Conservation (phyloP, 306 rosid genomes). For the Astragalus glycyphyllos region DNA sequence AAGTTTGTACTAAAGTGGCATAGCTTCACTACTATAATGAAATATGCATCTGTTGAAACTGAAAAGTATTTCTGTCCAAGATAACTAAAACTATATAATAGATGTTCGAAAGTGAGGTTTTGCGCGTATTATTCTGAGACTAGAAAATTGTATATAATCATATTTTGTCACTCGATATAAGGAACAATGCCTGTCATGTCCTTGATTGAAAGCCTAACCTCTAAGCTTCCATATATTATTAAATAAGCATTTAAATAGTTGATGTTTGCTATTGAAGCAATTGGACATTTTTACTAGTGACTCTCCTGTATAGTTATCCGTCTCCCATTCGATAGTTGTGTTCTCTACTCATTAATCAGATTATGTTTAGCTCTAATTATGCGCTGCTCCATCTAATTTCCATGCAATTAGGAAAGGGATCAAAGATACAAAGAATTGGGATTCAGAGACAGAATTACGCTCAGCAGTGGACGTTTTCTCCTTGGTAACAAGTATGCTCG, state of each 20-base stretch:
- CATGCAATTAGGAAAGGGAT: conserved; percentile 81
- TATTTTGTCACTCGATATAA: conserved; percentile 17
- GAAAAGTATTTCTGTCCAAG: conserved; percentile 26
- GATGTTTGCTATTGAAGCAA: conserved; percentile 9
- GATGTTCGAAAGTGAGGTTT: conserved; percentile 27
- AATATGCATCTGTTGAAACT: conserved; percentile 4
- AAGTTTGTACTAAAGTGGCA: conserved; percentile 29
- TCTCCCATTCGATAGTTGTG: background rate
- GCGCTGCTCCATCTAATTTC: conserved; percentile 32
- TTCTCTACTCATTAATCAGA: background rate
- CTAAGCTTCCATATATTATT: conserved; percentile 33
- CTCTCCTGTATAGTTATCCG: conserved; percentile 20
- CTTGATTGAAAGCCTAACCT: conserved; percentile 8
- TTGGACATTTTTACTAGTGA: background rate
- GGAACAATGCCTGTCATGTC: conserved; percentile 8
- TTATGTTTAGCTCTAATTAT: conserved; percentile 20
- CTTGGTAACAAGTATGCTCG: conserved; percentile 94
- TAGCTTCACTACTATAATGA: conserved; percentile 30
- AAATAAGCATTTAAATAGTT: conserved; percentile 25
- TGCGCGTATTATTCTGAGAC: conserved; percentile 16
- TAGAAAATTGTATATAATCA: conserved; percentile 1
- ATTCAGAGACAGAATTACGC: conserved; percentile 96
- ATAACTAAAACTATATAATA: conserved; percentile 5
- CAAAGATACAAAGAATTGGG: conserved; percentile 98
- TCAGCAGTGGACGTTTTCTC: conserved; percentile 99